phyloP scores from a whole-genome alignment of 2,329 filamentous ascomycete species.

The Calycina herbarum region DNA sequence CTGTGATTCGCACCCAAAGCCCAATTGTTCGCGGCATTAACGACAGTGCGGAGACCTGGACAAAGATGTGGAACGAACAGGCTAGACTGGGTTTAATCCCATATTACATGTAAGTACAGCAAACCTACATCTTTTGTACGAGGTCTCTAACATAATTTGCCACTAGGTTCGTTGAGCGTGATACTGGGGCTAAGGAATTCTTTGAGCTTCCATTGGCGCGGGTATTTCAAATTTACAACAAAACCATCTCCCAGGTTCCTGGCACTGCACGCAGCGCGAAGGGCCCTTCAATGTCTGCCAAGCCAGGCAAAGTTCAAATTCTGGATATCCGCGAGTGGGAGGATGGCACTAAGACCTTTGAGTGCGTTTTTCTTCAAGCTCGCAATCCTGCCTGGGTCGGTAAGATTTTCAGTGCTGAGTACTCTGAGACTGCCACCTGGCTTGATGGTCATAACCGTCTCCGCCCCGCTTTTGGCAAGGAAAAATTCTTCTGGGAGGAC shows the following conservation, averaged over 20 bases:
- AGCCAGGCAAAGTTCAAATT: conserved; percentile 15
- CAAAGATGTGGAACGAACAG: conserved; percentile 17
- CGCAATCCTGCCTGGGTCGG: conserved; percentile 13
- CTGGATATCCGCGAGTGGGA: neutral
- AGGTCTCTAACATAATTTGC: too few relatives aligned
- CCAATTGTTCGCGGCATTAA: conserved; percentile 15
- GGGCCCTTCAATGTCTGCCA: conserved; percentile 17
- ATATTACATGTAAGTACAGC: conserved; percentile 15
- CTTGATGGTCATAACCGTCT: conserved; percentile 7
- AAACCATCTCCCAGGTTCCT: conserved; percentile 4
- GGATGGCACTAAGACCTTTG: too few relatives aligned
- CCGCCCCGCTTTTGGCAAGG: conserved; percentile 3
- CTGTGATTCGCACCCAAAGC: conserved; percentile 12
- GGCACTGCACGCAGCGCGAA: neutral
- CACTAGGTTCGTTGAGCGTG: conserved; percentile 16
- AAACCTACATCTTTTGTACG: too few relatives aligned
- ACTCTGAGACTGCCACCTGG: conserved; percentile 12
- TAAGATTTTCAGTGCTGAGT: conserved; percentile 13
- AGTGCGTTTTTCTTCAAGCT: conserved; percentile 5
- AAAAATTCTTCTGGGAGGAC: conserved; percentile 14
- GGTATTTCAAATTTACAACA: conserved; percentile 10
- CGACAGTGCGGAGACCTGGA: conserved; percentile 11
- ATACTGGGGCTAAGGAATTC: conserved; percentile 16
- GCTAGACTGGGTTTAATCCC: conserved; percentile 7
- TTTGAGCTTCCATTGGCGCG: conserved; percentile 14